Evolutionary conservation across 192 early-diverging fungal species (phyloP), one percentile per base, ranked within the genome.

Genomic region (Powellomyces hirtus): DNA sequence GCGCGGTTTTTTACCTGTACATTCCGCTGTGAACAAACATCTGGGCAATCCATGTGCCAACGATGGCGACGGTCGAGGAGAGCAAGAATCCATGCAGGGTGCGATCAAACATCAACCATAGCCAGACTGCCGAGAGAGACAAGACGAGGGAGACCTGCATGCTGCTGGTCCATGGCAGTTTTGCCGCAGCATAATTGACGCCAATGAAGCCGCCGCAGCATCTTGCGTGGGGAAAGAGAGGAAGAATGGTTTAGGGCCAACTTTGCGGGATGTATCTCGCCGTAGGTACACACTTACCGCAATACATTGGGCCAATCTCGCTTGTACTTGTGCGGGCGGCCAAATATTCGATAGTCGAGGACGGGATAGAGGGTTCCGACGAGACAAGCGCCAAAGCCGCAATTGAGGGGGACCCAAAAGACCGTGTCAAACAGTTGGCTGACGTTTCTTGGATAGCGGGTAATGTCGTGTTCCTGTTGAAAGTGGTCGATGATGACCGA

Each of bases 71-170:
- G 10, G 71, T 68, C 20, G 72, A 24, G 27, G 86, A 84, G 31
- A 89, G 66, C 31, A 82, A 14, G 59, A 90, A 89, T 59, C 89
- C 89, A 57, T 89, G 86, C 42, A 71, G 46, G 8, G 88, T 90
- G 42, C 86, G 55, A 70, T 91, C 89, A 81, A 91, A 91, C 31
- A 89, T 52, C 66, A 89, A 84, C 89, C 89, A 91, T 31, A 90
- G 65, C 33, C 76, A 88, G 13, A 86, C 55, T 26, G 83, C 80
- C 22, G 88, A 80, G 36, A 91, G 36, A 0, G 80, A 80, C 27
- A 87, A 58, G 18, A 84, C 82, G 18, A 85, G 68, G 34, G 80
- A 88, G 16, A 89, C 82, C 52, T 89, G 88, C 22, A 82, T 50
- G 58, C 71, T 77, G 67, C 75, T 79, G 2, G 77, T 82, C 86